A percentile compares a stretch with the other conserved stretches of the same genome.
These are phyloP conservation scores for Plasmodium ovale DNA, from an alignment of 169 alveolate genomes.

Conservation along the genomic window DNA sequence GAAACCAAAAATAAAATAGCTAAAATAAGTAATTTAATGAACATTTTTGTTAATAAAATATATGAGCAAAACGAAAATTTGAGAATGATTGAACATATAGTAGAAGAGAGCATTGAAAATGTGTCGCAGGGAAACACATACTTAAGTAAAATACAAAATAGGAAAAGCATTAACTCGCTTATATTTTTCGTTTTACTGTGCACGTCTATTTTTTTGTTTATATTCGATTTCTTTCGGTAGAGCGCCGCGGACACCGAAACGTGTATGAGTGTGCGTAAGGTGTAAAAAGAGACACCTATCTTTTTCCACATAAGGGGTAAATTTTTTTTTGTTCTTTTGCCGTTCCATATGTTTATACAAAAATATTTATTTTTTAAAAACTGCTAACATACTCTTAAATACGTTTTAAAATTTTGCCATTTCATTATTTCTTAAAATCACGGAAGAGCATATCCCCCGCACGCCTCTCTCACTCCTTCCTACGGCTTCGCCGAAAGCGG, in stretches of 20 bases:
- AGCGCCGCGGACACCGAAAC: too few species aligned
- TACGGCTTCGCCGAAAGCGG: too few species aligned
- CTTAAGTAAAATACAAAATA: conserved; percentile 50
- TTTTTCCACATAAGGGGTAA: too few species aligned
- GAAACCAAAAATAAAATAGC: conserved; percentile 71
- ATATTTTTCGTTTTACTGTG: conserved; percentile 47
- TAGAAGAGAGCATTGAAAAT: conserved; percentile 71
- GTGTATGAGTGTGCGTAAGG: too few species aligned
- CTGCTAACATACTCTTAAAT: too few species aligned
- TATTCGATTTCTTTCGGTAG: conserved; percentile 51
- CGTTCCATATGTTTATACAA: too few species aligned
- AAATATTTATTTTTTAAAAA: too few species aligned
- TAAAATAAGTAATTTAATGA: conserved; percentile 68
- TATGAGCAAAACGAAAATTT: conserved; percentile 73
- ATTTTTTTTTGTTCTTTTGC: background rate
- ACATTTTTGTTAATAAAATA: conserved; percentile 63
- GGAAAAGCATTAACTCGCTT: conserved; percentile 64
- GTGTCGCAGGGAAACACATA: conserved; percentile 64
- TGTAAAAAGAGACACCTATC: too few species aligned
- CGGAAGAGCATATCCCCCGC: too few species aligned
- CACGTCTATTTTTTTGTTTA: conserved; percentile 47
- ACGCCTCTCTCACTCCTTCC: too few species aligned
- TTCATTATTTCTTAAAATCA: too few species aligned
- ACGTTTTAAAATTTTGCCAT: too few species aligned
- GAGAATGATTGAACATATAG: conserved; percentile 56